Evolutionary conservation across 1,139 yeast genomes (phyloP), one percentile per base, ranked within the genome.

Genomic region (Pichiaceae sp.): DNA sequence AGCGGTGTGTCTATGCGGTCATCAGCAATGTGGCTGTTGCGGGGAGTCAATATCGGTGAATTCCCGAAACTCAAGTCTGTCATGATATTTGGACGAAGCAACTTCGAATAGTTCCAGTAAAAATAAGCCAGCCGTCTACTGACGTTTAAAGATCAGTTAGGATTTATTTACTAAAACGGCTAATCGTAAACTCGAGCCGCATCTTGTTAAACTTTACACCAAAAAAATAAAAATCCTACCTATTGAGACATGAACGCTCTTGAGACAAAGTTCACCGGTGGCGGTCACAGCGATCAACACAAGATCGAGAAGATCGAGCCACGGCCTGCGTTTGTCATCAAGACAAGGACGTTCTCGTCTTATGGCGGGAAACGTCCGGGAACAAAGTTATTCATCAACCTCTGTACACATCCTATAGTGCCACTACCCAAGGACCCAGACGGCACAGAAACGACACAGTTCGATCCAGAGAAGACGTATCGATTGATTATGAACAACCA

Each of bases 311-410:
- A 40, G 40, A 42, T 69, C 4, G 49, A 59, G 21, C 86, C 87
- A 0, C 57, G 49, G 12, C 75, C 84, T 0, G 78, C 75, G 11
- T 80, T 79, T 53, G 91, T 79, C 14, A 65, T 81, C 31, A 82
- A 82, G 54, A 68, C 85, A 1, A 59, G 66, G 39, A 59, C 78
- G 2, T 60, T 70, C 8, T 61, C 69, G 43, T 31, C 54, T 46
- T 42, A 49, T 51, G 26, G 50, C 40, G 36, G 33, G 2, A 43
- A 38, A 4, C 40, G 42, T 4, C 39, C 61, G 2, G 70, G 73
- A 0, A 67, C 76, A 3, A 87, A 87, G 52, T 71, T 82, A n/a
- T 87, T 87, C 54, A 66, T 86, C 37, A 87, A 87, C 54, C 63
- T 85, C 0, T 83, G 95, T 50, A 73, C 78, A 19, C 80, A 78